Evolutionary conservation across 257 asterid species (phyloP).

Genomic region (Forsythia suspensa): DNA sequence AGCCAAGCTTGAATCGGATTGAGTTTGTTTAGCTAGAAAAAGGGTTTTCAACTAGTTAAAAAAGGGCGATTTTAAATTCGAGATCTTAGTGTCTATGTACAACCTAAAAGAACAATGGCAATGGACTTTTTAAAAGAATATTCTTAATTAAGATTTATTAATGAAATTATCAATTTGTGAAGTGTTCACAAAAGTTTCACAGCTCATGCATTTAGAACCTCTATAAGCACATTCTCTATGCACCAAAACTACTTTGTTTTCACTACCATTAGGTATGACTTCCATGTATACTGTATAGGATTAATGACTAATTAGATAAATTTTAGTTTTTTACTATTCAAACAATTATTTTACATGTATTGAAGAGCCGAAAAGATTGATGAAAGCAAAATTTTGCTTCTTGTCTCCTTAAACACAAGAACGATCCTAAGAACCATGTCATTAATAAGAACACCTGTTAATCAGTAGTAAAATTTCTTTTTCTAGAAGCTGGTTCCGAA

Average conservation of each 20-base stretch:
- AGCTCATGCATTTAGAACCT: slow-evolving; percentile 18
- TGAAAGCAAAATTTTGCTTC: neutral
- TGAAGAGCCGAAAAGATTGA: slow-evolving; percentile 29
- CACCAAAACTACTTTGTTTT: slow-evolving; percentile 21
- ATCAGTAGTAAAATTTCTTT: too few relatives aligned
- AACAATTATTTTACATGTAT: neutral
- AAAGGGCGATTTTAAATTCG: too few relatives aligned
- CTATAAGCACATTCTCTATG: slow-evolving; percentile 12
- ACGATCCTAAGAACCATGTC: neutral
- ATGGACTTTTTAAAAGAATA: too few relatives aligned
- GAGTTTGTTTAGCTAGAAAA: too few relatives aligned
- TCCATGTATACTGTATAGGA: neutral
- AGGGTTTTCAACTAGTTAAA: too few relatives aligned
- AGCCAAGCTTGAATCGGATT: too few relatives aligned
- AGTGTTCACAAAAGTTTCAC: neutral
- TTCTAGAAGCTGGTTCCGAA: neutral
- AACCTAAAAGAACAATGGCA: too few relatives aligned
- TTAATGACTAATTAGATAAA: neutral
- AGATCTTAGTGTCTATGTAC: too few relatives aligned
- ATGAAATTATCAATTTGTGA: neutral
- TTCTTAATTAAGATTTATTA: too few relatives aligned
- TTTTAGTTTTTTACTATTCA: neutral
- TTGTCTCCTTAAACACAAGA: neutral
- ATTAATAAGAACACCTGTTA: neutral
- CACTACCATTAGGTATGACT: slow-evolving; percentile 18